Evolutionary conservation across 495 filamentous ascomycete genomes (phyloP).

Genomic region (Neurospora terricola): DNA sequence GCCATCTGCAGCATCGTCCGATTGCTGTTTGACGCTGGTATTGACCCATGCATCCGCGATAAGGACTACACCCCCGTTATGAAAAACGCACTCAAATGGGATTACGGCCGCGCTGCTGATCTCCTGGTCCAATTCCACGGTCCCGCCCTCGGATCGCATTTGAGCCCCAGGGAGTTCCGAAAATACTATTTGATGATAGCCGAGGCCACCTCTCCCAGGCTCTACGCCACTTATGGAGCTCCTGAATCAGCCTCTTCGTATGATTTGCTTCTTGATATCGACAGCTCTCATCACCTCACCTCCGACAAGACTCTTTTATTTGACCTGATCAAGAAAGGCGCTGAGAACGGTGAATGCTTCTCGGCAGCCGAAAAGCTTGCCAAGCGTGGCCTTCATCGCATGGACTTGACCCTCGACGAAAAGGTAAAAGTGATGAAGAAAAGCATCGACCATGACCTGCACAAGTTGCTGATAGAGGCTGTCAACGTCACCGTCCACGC

Average conservation of each 20-base stretch:
- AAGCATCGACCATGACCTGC: background rate
- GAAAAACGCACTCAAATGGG: background rate
- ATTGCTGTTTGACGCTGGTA: background rate
- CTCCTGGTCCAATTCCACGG: background rate
- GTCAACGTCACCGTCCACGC: background rate
- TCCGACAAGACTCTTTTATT: background rate
- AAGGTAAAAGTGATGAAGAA: background rate
- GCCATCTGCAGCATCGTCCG: background rate
- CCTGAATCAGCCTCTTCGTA: background rate
- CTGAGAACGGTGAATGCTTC: background rate
- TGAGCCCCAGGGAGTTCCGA: background rate
- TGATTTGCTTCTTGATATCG: background rate
- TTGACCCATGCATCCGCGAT: background rate
- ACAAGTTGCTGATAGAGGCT: background rate
- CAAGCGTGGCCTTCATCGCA: background rate
- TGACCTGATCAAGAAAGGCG: background rate
- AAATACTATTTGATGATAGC: background rate
- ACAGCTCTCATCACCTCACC: background rate
- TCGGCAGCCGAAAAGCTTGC: background rate
- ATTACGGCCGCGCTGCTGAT: background rate
- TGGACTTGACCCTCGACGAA: background rate
- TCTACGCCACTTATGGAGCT: background rate
- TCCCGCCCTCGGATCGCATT: background rate
- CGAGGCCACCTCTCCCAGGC: background rate
- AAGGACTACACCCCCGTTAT: background rate